Evolutionary conservation across 192 early-diverging fungal species (phyloP).

Genomic region (Obelidium mucronatum): DNA sequence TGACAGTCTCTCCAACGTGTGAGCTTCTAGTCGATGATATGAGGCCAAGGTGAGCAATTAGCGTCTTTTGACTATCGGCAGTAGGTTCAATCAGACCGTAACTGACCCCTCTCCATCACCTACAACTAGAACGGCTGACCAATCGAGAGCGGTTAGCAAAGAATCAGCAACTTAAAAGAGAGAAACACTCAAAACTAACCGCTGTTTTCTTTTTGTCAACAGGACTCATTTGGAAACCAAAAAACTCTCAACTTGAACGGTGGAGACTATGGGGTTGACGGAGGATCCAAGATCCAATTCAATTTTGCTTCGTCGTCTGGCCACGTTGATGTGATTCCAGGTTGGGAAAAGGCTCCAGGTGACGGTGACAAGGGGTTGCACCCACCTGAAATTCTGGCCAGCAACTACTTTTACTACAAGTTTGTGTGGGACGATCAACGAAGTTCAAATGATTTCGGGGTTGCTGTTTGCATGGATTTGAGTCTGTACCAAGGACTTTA

Average conservation of each 20-base stretch:
- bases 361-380: conserved; percentile 17
- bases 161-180: neutral
- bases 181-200: neutral
- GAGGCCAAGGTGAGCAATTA: conserved; percentile 12
- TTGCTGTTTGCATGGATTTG: conserved; percentile 20
- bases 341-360: neutral
- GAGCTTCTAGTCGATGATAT: conserved; percentile 22
- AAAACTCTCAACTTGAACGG: conserved; percentile 32
- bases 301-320: conserved; percentile 25
- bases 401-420: conserved; percentile 40
- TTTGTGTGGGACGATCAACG: conserved; percentile 32
- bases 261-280: conserved; percentile 35
- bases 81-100: too few species aligned
- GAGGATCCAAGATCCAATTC: neutral
- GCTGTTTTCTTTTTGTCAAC: neutral
- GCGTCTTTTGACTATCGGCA: too few species aligned
- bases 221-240: conserved; percentile 11
- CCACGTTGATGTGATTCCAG: neutral
- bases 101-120: too few species aligned
- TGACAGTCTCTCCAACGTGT: neutral
- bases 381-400: conserved; percentile 5
- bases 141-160: neutral
- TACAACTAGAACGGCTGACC: neutral
- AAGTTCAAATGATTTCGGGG: conserved; percentile 7
- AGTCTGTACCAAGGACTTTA: conserved; percentile 30